Percentiles rank a stretch among this genome's conserved stretches.
Evolutionary conservation across 2,329 filamentous ascomycete species (phyloP).

Genomic region (Xylariomycetidae sp.): DNA sequence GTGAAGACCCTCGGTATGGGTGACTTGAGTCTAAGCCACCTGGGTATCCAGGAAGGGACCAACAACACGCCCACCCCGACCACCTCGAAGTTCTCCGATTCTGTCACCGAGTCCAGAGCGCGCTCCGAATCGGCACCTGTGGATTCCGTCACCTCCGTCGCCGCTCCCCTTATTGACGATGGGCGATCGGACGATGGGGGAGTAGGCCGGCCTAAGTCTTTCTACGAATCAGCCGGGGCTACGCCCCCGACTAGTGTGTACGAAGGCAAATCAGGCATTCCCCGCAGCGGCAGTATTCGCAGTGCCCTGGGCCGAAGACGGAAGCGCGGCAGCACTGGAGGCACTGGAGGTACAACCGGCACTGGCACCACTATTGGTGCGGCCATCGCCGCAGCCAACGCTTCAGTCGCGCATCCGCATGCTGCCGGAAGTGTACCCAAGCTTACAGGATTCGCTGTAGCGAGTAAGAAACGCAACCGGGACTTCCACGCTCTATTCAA

Average conservation of each 20-base stretch:
- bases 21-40: conserved; percentile 81
- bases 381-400: conserved; percentile 65
- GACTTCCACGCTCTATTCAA: conserved; percentile 94
- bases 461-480: conserved; percentile 90
- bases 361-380: conserved; percentile 66
- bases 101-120: conserved; percentile 36
- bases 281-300: conserved; percentile 63
- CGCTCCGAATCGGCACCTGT: conserved; percentile 58
- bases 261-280: conserved; percentile 57
- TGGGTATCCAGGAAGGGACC: conserved; percentile 68
- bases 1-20: conserved; percentile 86
- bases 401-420: conserved; percentile 62
- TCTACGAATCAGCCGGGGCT: conserved; percentile 42
- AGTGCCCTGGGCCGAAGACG: conserved; percentile 59
- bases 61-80: conserved; percentile 52
- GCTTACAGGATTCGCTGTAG: conserved; percentile 90
- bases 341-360: conserved; percentile 50
- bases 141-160: conserved; percentile 33
- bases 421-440: conserved; percentile 61
- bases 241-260: conserved; percentile 64
- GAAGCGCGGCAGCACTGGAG: conserved; percentile 78
- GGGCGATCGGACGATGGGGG: conserved; percentile 32
- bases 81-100: conserved; percentile 49
- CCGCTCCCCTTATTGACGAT: conserved; percentile 25
- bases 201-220: conserved; percentile 41